phyloP scores from a whole-genome alignment of 2,329 filamentous ascomycete genomes.

The Helicocarpus griseus region DNA sequence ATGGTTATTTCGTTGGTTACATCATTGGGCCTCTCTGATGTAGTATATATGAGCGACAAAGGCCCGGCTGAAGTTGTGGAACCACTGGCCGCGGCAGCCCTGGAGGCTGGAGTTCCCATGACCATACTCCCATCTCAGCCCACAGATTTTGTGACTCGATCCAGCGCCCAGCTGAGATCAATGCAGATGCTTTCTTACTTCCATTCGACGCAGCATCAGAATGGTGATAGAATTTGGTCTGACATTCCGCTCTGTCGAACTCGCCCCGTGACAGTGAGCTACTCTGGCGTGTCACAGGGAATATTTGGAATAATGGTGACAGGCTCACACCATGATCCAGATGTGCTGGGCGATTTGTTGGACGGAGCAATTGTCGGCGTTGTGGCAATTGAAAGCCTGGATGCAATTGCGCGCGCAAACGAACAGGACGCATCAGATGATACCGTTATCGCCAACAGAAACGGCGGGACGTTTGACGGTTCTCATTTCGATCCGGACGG shows the following conservation, averaged over 20 bases:
- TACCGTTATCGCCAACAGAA: not conserved
- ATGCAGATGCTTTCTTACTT: conserved; percentile 57
- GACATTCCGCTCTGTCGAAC: conserved; percentile 35
- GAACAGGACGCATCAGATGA: not conserved
- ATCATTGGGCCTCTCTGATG: conserved; percentile 39
- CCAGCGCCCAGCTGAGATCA: conserved; percentile 41
- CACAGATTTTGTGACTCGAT: conserved; percentile 36
- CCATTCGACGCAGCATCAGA: conserved; percentile 31
- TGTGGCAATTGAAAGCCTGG: conserved; percentile 37
- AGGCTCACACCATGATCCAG: conserved; percentile 39
- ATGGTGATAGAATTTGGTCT: conserved; percentile 34
- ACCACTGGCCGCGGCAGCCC: conserved; percentile 32
- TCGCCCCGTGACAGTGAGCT: conserved; percentile 42
- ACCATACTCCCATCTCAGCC: conserved; percentile 39
- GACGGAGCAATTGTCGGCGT: conserved; percentile 47
- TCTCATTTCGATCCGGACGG: conserved; percentile 5
- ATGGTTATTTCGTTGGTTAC: conserved; percentile 39
- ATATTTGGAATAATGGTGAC: conserved; percentile 44
- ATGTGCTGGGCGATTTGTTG: conserved; percentile 41
- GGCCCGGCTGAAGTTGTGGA: conserved; percentile 35
- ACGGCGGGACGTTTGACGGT: not conserved
- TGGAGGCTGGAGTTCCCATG: conserved; percentile 24
- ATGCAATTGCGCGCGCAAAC: conserved; percentile 17
- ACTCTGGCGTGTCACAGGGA: conserved; percentile 34
- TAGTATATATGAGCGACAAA: conserved; percentile 45